Conservation (phyloP, 805 yeast species). For the Ogataea paradorogensis region DNA sequence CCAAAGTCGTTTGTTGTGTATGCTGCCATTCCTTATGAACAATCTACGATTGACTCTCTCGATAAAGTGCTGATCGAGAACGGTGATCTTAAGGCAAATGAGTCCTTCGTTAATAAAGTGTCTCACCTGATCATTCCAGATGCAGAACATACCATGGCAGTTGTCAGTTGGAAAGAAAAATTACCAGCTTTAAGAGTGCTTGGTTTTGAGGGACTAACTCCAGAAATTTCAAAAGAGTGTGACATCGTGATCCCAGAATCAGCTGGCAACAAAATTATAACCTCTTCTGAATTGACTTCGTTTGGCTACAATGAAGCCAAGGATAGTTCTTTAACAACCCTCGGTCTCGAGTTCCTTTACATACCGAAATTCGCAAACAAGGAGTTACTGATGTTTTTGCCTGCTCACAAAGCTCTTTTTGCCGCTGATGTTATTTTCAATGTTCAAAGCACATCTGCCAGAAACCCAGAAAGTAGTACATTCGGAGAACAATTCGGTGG, state of each 20-base stretch:
- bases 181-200: conserved; percentile 52
- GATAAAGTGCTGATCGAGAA: conserved; percentile 23
- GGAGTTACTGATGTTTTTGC: conserved; percentile 54
- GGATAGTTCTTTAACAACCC: conserved; percentile 31
- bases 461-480: conserved; percentile 31
- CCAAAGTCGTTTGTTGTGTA: conserved; percentile 42
- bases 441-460: conserved; percentile 45
- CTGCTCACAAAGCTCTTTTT: conserved; percentile 44
- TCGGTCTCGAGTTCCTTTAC: conserved; percentile 52
- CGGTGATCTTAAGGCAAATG: conserved; percentile 32
- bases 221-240: conserved; percentile 36
- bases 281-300: conserved; percentile 31
- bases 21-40: conserved; percentile 57
- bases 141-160: conserved; percentile 62
- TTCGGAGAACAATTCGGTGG: conserved; percentile 45
- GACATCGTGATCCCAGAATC: conserved; percentile 39
- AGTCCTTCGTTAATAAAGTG: conserved; percentile 37
- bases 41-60: conserved; percentile 41
- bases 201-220: conserved; percentile 45
- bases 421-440: conserved; percentile 64
- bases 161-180: conserved; percentile 45
- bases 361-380: conserved; percentile 56
- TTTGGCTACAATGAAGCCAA: conserved; percentile 31
- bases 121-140: conserved; percentile 60
- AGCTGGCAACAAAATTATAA: conserved; percentile 37